Conservation (phyloP, 495 filamentous ascomycete species). For the Tuber indicum region DNA sequence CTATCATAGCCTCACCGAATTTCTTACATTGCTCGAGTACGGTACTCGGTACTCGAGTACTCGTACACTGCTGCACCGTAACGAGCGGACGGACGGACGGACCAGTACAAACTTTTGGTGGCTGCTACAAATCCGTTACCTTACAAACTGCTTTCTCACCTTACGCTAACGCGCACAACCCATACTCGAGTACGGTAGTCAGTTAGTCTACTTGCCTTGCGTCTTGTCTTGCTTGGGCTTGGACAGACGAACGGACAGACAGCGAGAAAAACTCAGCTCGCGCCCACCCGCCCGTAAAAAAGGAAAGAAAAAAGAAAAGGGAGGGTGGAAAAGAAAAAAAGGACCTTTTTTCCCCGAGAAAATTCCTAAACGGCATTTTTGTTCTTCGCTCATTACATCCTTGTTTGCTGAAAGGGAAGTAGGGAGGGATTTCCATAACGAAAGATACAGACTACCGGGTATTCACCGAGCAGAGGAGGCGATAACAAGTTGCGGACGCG, state of each 20-base stretch:
- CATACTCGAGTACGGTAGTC: background rate
- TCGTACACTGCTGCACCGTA: background rate
- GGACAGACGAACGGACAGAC: background rate
- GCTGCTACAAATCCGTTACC: background rate
- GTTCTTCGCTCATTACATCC: background rate
- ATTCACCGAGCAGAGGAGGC: background rate
- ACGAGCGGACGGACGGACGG: background rate
- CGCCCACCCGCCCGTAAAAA: background rate
- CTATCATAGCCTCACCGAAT: background rate
- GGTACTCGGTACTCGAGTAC: no score
- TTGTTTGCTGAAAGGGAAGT: background rate
- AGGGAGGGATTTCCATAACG: background rate
- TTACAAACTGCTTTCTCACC: background rate
- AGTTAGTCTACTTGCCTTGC: background rate
- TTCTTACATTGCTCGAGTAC: background rate
- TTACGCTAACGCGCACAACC: background rate
- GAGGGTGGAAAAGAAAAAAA: background rate
- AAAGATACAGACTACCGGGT: background rate
- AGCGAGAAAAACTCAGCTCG: background rate
- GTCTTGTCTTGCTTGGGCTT: background rate
- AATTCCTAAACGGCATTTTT: background rate
- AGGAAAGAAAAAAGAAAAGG: no score
- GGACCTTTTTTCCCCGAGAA: background rate
- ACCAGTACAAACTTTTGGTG: background rate
- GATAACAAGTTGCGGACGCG: background rate